A percentile compares a stretch with the other conserved stretches of the same genome.
Evolutionary conservation across 805 yeast genomes (phyloP).

Genomic region (fission yeast (Schizosaccharomyces pombe)): DNA sequence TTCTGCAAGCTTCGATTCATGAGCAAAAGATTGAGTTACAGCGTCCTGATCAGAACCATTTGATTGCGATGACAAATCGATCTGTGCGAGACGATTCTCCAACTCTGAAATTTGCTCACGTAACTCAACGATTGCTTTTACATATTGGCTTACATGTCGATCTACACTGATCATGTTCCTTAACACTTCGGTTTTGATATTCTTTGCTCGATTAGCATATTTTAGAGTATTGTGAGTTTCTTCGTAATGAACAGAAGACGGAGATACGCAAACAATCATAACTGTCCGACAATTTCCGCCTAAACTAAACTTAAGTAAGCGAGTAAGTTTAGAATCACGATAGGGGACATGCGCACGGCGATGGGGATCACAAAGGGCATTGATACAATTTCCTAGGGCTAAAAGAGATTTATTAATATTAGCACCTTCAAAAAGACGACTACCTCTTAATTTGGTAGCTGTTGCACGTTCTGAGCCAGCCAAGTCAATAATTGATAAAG

Average conservation of each 20-base stretch:
- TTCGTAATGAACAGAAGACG: constrained; percentile 61
- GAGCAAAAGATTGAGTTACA: neutral
- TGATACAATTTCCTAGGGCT: constrained; percentile 76
- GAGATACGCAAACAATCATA: constrained; percentile 79
- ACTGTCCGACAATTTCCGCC: constrained; percentile 72
- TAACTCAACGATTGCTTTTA: constrained; percentile 66
- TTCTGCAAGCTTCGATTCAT: neutral
- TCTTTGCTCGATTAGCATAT: constrained; percentile 80
- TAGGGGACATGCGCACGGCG: constrained; percentile 33
- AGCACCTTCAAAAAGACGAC: constrained; percentile 63
- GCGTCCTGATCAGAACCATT: neutral
- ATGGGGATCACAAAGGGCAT: constrained; percentile 28
- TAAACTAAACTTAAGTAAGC: constrained; percentile 62
- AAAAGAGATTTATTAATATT: constrained; percentile 73
- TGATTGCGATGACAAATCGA: neutral
- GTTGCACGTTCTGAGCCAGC: constrained; percentile 84
- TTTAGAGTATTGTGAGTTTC: constrained; percentile 78
- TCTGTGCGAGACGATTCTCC: constrained; percentile 15
- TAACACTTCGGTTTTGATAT: constrained; percentile 55
- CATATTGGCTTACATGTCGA: constrained; percentile 63
- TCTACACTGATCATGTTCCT: constrained; percentile 55
- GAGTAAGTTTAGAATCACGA: constrained; percentile 54
- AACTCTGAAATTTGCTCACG: constrained; percentile 49
- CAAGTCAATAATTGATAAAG: constrained; percentile 60
- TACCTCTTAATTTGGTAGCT: constrained; percentile 56